These are phyloP conservation scores for Phytophthora pluvialis DNA, from an alignment of 352 stramenopile genomes.

Conservation along the genomic window DNA sequence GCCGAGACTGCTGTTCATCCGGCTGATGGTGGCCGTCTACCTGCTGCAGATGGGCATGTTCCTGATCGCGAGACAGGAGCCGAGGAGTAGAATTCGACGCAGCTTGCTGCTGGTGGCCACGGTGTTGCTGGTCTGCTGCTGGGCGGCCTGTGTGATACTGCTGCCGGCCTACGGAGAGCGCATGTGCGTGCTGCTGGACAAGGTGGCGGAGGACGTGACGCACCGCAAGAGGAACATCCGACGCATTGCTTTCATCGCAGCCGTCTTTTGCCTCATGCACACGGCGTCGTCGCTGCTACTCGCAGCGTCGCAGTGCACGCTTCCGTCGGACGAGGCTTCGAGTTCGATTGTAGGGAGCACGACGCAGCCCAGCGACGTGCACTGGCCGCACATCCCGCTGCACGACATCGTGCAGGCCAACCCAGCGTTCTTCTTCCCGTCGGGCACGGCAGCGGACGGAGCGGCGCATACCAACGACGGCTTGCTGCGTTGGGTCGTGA, in stretches of 20 bases:
- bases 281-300: conserved; percentile 53
- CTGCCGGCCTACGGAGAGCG: conserved; percentile 55
- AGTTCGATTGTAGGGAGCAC: conserved; percentile 23
- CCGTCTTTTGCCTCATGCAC: conserved; percentile 64
- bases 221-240: conserved; percentile 65
- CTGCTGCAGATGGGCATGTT: conserved; percentile 57
- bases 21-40: conserved; percentile 56
- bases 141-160: conserved; percentile 53
- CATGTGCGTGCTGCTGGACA: conserved; percentile 65
- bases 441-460: conserved; percentile 20
- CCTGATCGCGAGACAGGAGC: conserved; percentile 42
- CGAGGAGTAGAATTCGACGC: conserved; percentile 34
- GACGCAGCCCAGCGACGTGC: conserved; percentile 18
- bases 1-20: conserved; percentile 60
- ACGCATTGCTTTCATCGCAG: conserved; percentile 61
- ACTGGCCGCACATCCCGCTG: conserved; percentile 46
- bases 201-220: conserved; percentile 55
- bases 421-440: conserved; percentile 72
- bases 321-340: conserved; percentile 24
- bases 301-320: conserved; percentile 47
- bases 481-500: conserved; percentile 61
- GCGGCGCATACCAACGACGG: conserved; percentile 24
- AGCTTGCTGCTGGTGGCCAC: conserved; percentile 58
- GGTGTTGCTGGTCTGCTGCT: conserved; percentile 55
- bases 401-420: conserved; percentile 61